Percentiles rank a stretch among this genome's conserved stretches.
Evolutionary conservation across 257 asterid genomes (phyloP).

Genomic region (Solanum medicagineum): DNA sequence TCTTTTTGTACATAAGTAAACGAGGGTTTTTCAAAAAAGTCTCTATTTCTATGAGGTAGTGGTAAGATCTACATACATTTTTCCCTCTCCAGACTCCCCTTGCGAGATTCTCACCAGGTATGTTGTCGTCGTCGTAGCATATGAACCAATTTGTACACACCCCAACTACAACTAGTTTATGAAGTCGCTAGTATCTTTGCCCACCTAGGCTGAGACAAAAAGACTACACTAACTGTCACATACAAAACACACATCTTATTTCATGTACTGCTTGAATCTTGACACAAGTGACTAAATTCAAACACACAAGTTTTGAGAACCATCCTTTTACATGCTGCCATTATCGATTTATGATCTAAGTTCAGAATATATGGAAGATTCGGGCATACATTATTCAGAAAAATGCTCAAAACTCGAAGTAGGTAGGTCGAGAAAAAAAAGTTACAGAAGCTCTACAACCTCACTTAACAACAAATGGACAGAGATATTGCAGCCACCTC

Average conservation of each 20-base stretch:
- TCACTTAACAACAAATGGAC: neutral
- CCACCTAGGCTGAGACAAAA: neutral
- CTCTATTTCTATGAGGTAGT: too few relatives aligned
- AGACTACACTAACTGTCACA: neutral
- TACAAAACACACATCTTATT: neutral
- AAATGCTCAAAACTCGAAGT: neutral
- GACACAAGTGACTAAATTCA: neutral
- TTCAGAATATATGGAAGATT: neutral
- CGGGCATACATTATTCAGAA: neutral
- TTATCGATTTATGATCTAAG: neutral
- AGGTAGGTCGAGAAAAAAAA: neutral
- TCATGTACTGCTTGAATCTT: neutral
- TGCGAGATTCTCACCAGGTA: too few relatives aligned
- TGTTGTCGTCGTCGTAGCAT: too few relatives aligned
- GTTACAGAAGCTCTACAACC: slow-evolving; percentile 3
- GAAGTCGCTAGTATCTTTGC: neutral
- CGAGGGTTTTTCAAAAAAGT: too few relatives aligned
- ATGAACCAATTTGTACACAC: neutral
- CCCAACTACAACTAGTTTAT: neutral
- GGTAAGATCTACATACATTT: too few relatives aligned
- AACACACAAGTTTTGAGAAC: neutral
- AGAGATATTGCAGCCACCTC: neutral
- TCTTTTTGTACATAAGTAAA: too few relatives aligned
- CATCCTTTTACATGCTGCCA: neutral
- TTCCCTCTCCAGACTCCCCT: too few relatives aligned